Conservation (phyloP, 2,329 filamentous ascomycete genomes). For the Neophaeococcomyces aloes region DNA sequence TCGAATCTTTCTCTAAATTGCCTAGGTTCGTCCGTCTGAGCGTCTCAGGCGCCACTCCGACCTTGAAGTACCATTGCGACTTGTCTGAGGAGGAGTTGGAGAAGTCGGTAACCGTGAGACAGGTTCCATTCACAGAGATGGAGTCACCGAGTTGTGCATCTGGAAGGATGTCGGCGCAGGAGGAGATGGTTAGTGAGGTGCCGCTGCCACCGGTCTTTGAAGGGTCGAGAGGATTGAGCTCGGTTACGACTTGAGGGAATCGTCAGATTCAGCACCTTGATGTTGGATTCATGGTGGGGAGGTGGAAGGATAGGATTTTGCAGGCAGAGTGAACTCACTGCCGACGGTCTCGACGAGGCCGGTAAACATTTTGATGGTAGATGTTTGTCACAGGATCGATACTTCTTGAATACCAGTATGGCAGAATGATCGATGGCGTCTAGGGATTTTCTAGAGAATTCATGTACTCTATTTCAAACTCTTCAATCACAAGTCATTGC, state of each 20-base stretch:
- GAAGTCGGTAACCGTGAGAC: slow-evolving; percentile 79
- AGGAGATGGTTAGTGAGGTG: slow-evolving; percentile 77
- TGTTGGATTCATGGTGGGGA: neutral
- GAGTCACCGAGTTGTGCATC: slow-evolving; percentile 85
- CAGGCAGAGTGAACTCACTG: slow-evolving; percentile 50
- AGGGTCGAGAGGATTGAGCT: slow-evolving; percentile 68
- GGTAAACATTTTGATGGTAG: slow-evolving; percentile 92
- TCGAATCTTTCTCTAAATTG: slow-evolving; percentile 51
- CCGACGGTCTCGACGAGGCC: slow-evolving; percentile 88
- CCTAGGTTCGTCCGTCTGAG: slow-evolving; percentile 94
- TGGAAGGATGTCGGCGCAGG: slow-evolving; percentile 63
- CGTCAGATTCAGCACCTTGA: slow-evolving; percentile 22
- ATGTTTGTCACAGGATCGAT: neutral
- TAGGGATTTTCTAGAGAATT: neutral
- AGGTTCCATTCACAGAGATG: slow-evolving; percentile 91
- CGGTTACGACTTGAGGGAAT: slow-evolving; percentile 59
- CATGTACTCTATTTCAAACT: neutral
- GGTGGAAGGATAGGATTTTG: too few relatives aligned
- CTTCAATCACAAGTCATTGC: neutral
- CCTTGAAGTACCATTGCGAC: slow-evolving; percentile 56
- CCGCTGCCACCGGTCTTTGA: slow-evolving; percentile 62
- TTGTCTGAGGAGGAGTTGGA: slow-evolving; percentile 26
- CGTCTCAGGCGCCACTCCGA: slow-evolving; percentile 90
- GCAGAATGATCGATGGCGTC: neutral
- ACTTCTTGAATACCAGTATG: neutral